Evolutionary conservation across 306 rosid species (phyloP).

Genomic region (Lagenaria siceraria): DNA sequence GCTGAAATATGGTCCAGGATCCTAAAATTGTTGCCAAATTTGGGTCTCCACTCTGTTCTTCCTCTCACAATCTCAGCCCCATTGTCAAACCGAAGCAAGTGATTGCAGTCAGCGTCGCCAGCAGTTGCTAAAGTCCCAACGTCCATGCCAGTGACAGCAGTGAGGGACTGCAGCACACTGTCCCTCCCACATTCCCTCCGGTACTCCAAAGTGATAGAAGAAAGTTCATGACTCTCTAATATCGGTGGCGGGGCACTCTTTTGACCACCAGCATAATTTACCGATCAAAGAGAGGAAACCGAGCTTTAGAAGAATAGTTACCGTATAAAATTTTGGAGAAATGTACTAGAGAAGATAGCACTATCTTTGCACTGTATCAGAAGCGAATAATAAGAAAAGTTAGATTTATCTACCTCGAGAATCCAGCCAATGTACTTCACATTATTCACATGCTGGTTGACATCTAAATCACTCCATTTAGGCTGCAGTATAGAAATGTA

Average conservation of each 20-base stretch:
- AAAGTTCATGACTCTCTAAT: slow-evolving; percentile 84
- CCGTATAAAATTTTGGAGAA: neutral
- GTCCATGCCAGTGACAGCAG: slow-evolving; percentile 41
- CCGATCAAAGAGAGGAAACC: neutral
- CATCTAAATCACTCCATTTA: slow-evolving; percentile 81
- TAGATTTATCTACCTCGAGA: slow-evolving; percentile 55
- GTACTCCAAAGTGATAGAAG: slow-evolving; percentile 66
- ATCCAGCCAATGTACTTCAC: slow-evolving; percentile 99
- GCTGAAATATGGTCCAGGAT: slow-evolving; percentile 34
- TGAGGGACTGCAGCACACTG: slow-evolving; percentile 75
- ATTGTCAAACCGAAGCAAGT: slow-evolving; percentile 76
- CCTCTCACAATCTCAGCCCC: slow-evolving; percentile 86
- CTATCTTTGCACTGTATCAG: neutral
- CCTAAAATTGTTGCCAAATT: slow-evolving; percentile 33
- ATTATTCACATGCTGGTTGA: slow-evolving; percentile 97
- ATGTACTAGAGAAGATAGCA: neutral
- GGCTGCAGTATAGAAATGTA: slow-evolving; percentile 42
- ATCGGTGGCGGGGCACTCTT: slow-evolving; percentile 90
- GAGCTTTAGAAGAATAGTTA: neutral
- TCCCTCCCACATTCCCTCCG: slow-evolving; percentile 96
- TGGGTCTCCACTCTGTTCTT: slow-evolving; percentile 89
- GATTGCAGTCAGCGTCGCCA: slow-evolving; percentile 63
- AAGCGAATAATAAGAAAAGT: neutral
- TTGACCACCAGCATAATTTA: neutral
- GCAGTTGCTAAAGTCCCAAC: slow-evolving; percentile 32